Conservation (phyloP, 2,329 filamentous ascomycete genomes). For the Amylocarpus encephaloides region DNA sequence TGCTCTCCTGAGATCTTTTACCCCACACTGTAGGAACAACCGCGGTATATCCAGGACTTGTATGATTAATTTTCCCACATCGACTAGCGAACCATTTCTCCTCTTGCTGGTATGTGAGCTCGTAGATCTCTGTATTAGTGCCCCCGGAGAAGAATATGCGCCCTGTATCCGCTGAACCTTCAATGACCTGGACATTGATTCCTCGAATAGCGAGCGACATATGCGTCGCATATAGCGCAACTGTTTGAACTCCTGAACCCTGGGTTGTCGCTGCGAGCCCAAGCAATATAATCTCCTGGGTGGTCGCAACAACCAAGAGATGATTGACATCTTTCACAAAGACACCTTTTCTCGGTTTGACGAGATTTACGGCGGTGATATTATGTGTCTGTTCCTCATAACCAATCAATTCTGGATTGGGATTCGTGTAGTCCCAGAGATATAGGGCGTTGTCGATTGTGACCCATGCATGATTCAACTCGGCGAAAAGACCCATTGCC, state of each 20-base stretch:
- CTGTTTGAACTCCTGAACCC: constrained; percentile 62
- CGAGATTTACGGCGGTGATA: constrained; percentile 86
- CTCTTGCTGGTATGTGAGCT: constrained; percentile 93
- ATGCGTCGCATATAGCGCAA: constrained; percentile 81
- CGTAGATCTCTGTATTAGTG: constrained; percentile 79
- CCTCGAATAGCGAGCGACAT: constrained; percentile 76
- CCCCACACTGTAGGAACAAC: constrained; percentile 52
- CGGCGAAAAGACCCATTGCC: constrained; percentile 91
- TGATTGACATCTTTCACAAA: constrained; percentile 83
- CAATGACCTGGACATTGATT: constrained; percentile 69
- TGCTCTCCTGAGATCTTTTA: constrained; percentile 51
- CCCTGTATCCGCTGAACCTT: constrained; percentile 69
- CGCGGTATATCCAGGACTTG: constrained; percentile 63
- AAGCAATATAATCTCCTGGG: constrained; percentile 77
- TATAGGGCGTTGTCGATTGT: constrained; percentile 94
- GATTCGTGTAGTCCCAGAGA: constrained; percentile 93
- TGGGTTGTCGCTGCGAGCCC: constrained; percentile 67
- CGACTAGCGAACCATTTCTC: constrained; percentile 93
- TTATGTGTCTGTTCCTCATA: constrained; percentile 84
- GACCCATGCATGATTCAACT: constrained; percentile 92
- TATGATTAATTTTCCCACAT: constrained; percentile 86
- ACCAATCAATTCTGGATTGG: constrained; percentile 85
- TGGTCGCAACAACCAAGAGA: constrained; percentile 82
- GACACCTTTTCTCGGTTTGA: constrained; percentile 77
- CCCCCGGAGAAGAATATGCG: constrained; percentile 89